Base-by-base conservation (phyloP, 129 eudicot species). In the Escallonia herrerae region DNA sequence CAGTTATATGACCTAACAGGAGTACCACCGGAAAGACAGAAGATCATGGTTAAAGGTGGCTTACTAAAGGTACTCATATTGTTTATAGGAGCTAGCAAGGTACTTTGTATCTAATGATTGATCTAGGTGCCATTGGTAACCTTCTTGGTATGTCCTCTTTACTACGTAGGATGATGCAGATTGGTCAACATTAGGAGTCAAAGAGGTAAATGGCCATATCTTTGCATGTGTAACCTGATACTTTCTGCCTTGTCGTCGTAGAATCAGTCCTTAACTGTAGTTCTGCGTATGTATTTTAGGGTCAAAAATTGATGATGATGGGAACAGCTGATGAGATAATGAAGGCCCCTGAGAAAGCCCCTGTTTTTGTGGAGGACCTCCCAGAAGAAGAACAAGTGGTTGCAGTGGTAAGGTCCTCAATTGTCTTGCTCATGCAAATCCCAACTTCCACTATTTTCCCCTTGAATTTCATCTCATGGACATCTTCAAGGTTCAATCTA, bases 21-120 rank as follows among this genome's bases (percentile, higher is more conserved):
- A 70, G 98, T 93, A 42, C 96, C 98, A 22, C 98, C 98, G 13
- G 96, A 93, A 74, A 93, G 98, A 74, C 98, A 93, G 80, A 93
- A 86, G 82, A 93, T 93, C 67, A 80, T 89, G 95, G 80, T 93
- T 54, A 89, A 89, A 77, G 98, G 98, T 81, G 98, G 91, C 50
- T 77, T 86, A 76, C 58, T 93, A 65, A 93, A 93, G 98, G 98
- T 93, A 84, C 48, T 43, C 13, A 61, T 14, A 6, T 67, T 40
- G 57, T 59, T 63, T 45, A 62, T 57, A 33, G 33, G 43, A 42
- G 42, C 65, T 58, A n/a, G 8, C 6, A 38, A 22, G 62, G 50
- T 22, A 15, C 43, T 48, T 14, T 55, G 71, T 45, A 44, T 47
- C 45, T 12, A 3, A 56, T 43, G 54, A 58, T 73, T 72, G 37